Evolutionary conservation across 352 stramenopile genomes (phyloP), one percentile per base, ranked within the genome.

Genomic region (Phytophthora cryptogea): DNA sequence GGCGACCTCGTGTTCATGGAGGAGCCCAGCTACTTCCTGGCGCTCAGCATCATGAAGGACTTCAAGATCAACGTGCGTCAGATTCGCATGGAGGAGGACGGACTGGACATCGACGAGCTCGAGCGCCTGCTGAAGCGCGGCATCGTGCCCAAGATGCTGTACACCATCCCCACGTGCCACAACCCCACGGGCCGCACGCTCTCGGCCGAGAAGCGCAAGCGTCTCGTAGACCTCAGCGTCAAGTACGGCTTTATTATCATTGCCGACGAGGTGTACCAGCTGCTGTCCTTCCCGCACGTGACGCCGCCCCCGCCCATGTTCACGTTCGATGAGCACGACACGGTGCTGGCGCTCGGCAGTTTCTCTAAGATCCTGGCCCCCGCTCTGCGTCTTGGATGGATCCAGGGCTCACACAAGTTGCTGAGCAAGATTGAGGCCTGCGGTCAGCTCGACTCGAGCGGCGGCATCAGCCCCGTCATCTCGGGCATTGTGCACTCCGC

Each of bases 331-430:
- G 39, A 74, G 50, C 78, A 90, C 68, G 88, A 79, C 64, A 90
- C 81, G 10, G 81, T 95, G 47, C 67, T 98, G 27, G 91, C 92
- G 42, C 79, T 98, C 11, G 92, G 89, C 40, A 97, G 86, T 54
- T 98, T 98, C 70, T 98, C 93, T 54, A 98, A 98, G 86, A 98
- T 98, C 52, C 81, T 97, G 30, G 87, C 88, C 27, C 95, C 93
- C 32, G 92, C 91, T 26, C 76, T 98, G 8, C 87, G 95, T 55
- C 79, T 97, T 27, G 95, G 95, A 13, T 98, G 76, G 83, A 88
- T 94, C 57, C 83, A 92, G 59, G 85, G 57, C 54, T 89, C 84
- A 39, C 65, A 72, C 30, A 88, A 82, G 70, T 66, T 92, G 10
- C 68, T 94, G 23, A 76, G 84, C 55, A 77, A 82, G 54, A 83